Conservation (phyloP, 345 rosid genomes). For the Eucalyptus rudis region DNA sequence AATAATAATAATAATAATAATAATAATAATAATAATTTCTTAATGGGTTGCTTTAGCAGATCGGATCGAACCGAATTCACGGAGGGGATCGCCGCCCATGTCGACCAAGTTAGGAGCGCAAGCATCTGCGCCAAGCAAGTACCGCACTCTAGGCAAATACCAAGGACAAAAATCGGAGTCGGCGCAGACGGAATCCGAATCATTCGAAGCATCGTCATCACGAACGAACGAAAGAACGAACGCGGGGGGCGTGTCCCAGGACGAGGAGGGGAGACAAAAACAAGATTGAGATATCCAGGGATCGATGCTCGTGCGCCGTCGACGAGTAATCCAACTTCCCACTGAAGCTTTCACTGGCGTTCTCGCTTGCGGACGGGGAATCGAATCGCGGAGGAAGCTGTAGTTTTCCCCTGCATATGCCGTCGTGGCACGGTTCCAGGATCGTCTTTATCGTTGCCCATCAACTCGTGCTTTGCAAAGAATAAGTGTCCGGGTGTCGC, state of each 20-base stretch:
- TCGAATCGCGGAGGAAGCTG: background rate
- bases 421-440: background rate
- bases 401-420: background rate
- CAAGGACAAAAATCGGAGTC: background rate
- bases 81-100: rapidly evolving
- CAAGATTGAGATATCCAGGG: background rate
- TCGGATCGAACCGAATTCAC: background rate
- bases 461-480: background rate
- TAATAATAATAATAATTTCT: background rate
- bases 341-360: background rate
- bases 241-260: background rate
- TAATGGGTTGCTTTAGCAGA: background rate
- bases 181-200: background rate
- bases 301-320: background rate
- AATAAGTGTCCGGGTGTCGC: background rate
- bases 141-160: background rate
- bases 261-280: background rate
- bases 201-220: background rate
- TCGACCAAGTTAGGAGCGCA: background rate
- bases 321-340: background rate
- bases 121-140: background rate
- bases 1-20: too few relatives aligned
- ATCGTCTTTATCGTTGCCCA: background rate
- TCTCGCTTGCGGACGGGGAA: background rate
- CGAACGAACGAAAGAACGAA: background rate